Evolutionary conservation across 306 rosid species (phyloP).

Genomic region (Lotus japonicus): DNA sequence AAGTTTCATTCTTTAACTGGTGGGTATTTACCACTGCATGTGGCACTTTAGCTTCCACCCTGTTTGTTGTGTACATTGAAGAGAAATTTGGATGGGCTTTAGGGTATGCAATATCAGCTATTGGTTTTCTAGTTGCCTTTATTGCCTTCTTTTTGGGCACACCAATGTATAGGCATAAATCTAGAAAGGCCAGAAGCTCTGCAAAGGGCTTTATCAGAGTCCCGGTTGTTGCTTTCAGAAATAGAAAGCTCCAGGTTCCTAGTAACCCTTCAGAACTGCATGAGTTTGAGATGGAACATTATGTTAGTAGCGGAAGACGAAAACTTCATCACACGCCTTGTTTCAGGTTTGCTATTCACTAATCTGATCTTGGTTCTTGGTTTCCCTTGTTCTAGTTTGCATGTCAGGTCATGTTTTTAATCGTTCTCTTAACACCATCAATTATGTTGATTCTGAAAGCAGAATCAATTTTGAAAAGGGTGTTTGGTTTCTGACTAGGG

Average conservation of each 20-base stretch:
- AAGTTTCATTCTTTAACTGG: conserved; percentile 82
- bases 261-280: conserved; percentile 40
- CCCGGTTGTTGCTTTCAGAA: conserved; percentile 38
- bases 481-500: no score
- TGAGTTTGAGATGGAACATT: conserved; percentile 44
- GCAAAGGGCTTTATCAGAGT: conserved; percentile 38
- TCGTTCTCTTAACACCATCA: no score
- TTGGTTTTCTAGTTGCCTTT: conserved; percentile 43
- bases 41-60: conserved; percentile 53
- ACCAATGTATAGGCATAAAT: conserved; percentile 69
- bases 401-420: neutral
- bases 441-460: no score
- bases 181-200: conserved; percentile 32
- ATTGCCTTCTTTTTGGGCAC: conserved; percentile 48
- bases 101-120: conserved; percentile 59
- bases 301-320: conserved; percentile 31
- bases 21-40: conserved; percentile 63
- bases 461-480: no score
- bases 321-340: conserved; percentile 46
- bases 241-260: conserved; percentile 46
- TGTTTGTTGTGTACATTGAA: conserved; percentile 62
- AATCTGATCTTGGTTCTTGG: neutral
- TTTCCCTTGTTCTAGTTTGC: neutral
- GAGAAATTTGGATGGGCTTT: conserved; percentile 76
- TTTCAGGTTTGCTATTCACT: conserved; percentile 40